These are phyloP conservation scores for Gnetum montanum DNA, from an alignment of 75 land plant genomes.

Conservation along the genomic window DNA sequence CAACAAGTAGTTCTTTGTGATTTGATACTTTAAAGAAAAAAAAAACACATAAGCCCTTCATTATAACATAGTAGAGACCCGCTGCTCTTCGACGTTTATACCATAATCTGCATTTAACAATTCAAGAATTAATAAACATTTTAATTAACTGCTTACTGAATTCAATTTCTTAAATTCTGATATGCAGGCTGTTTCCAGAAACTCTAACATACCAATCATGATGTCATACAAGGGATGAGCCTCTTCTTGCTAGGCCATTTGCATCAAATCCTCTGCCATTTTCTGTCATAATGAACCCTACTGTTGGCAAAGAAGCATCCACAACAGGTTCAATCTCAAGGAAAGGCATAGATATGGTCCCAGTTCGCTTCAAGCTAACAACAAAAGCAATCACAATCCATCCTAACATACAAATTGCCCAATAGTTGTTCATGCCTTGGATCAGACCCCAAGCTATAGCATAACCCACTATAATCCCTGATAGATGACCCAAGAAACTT, in stretches of 20 bases:
- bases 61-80: too few relatives aligned
- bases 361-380: slow-evolving; percentile 67
- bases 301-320: slow-evolving; percentile 62
- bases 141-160: too few relatives aligned
- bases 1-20: too few relatives aligned
- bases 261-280: slow-evolving; percentile 40
- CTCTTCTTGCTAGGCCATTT: slow-evolving; percentile 23
- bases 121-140: too few relatives aligned
- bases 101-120: too few relatives aligned
- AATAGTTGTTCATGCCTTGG: slow-evolving; percentile 94
- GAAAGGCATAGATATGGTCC: slow-evolving; percentile 53
- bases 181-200: too few relatives aligned
- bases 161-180: too few relatives aligned
- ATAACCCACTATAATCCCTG: slow-evolving; percentile 94
- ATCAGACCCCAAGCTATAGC: slow-evolving; percentile 93
- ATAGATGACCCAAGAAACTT: slow-evolving; percentile 89
- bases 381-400: slow-evolving; percentile 68
- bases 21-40: too few relatives aligned
- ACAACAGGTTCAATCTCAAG: slow-evolving; percentile 82
- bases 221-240: slow-evolving; percentile 45
- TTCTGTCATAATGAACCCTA: slow-evolving; percentile 52
- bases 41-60: too few relatives aligned
- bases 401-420: slow-evolving; percentile 69
- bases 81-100: too few relatives aligned
- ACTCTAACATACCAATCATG: too few relatives aligned